phyloP scores from a whole-genome alignment of 2,329 filamentous ascomycete species.

The Setomelanomma holmii region DNA sequence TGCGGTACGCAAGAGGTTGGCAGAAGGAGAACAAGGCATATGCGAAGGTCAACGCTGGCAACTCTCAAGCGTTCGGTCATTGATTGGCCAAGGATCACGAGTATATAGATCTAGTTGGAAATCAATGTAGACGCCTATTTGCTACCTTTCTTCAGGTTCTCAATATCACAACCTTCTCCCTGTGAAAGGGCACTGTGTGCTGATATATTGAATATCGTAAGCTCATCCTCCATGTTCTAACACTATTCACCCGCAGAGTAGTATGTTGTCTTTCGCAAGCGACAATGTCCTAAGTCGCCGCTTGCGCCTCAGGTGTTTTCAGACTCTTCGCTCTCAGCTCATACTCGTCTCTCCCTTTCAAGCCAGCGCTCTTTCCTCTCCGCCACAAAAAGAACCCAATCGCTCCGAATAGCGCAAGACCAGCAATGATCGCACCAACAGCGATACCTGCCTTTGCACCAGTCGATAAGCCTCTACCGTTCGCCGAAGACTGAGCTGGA shows the following conservation, averaged over 20 bases:
- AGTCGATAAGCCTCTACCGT: constrained; percentile 40
- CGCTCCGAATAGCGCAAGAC: constrained; percentile 24
- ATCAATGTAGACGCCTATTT: too few relatives aligned
- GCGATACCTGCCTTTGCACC: constrained; percentile 56
- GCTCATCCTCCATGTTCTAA: too few relatives aligned
- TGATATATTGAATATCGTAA: too few relatives aligned
- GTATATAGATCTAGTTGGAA: too few relatives aligned
- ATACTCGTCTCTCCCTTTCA: constrained; percentile 32
- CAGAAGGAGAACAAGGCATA: constrained; percentile 48
- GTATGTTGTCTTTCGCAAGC: too few relatives aligned
- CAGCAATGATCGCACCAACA: constrained; percentile 39
- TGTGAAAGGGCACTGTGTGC: too few relatives aligned
- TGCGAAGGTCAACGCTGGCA: constrained; percentile 33
- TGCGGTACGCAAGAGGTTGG: constrained; percentile 43
- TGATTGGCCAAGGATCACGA: too few relatives aligned
- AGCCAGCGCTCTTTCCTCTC: constrained; percentile 23
- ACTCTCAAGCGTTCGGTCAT: constrained; percentile 29
- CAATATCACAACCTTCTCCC: too few relatives aligned
- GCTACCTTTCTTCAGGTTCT: too few relatives aligned
- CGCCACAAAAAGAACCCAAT: constrained; percentile 32
- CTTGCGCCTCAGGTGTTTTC: constrained; percentile 8
- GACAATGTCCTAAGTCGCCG: background rate
- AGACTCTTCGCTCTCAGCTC: constrained; percentile 33
- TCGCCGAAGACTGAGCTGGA: constrained; percentile 6
- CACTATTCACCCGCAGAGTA: too few relatives aligned